A percentile compares a stretch with the other conserved stretches of the same genome.
These are phyloP conservation scores for Rhynchosporium secalis DNA, from an alignment of 2,329 filamentous ascomycete species.

Conservation along the genomic window DNA sequence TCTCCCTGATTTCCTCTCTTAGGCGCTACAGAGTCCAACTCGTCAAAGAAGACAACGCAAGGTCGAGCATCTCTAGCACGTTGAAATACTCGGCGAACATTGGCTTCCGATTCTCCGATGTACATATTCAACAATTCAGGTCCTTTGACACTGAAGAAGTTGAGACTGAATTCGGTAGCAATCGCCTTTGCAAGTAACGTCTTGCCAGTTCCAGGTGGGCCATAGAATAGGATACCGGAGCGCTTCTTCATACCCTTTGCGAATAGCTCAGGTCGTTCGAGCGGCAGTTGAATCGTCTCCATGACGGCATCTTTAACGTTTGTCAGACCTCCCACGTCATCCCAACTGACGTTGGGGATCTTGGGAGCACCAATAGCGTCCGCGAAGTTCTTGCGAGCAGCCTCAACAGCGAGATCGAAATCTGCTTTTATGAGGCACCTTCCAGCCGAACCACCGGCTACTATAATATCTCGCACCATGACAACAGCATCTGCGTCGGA, in stretches of 20 bases:
- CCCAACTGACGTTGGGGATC: conserved; percentile 95
- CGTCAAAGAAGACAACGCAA: conserved; percentile 92
- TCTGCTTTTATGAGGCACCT: conserved; percentile 78
- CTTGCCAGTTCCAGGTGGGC: conserved; percentile 87
- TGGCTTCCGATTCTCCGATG: conserved; percentile 90
- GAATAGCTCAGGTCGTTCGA: conserved; percentile 90
- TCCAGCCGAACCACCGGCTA: conserved; percentile 79
- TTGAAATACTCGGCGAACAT: conserved; percentile 86
- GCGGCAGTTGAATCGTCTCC: conserved; percentile 91
- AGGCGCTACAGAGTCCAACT: conserved; percentile 88
- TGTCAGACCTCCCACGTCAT: conserved; percentile 88
- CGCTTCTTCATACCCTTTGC: conserved; percentile 98
- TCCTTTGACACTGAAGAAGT: conserved; percentile 93
- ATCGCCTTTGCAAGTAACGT: conserved; percentile 92
- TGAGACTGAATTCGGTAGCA: conserved; percentile 88
- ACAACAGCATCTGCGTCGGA: conserved; percentile 48
- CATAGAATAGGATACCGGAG: conserved; percentile 89
- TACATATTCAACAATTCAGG: conserved; percentile 95
- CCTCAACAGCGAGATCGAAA: conserved; percentile 91
- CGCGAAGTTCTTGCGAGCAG: conserved; percentile 95
- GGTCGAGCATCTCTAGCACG: conserved; percentile 81
- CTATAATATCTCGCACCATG: conserved; percentile 78
- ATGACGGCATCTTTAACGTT: conserved; percentile 97
- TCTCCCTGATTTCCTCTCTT: conserved; percentile 97
- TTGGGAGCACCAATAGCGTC: conserved; percentile 97